These are phyloP conservation scores for Rhodotorula paludigena DNA, from an alignment of 768 basidiomycete species.

Conservation along the genomic window DNA sequence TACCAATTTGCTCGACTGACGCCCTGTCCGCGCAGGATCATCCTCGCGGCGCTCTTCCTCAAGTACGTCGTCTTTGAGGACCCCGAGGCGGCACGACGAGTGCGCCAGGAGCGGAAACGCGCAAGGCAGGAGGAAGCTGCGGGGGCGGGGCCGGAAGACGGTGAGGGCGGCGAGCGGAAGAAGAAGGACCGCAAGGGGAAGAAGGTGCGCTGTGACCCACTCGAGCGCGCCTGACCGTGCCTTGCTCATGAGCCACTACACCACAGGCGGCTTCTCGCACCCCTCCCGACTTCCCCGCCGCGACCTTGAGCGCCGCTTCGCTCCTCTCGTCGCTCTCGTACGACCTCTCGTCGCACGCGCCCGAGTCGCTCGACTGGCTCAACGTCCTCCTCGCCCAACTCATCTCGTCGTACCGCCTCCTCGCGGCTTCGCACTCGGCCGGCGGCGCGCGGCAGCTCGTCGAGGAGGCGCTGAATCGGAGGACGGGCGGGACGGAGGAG, in stretches of 20 bases:
- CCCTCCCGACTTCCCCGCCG: background rate
- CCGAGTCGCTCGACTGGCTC: conserved; percentile 86
- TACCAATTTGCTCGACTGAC: background rate
- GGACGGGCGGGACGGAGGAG: conserved; percentile 9
- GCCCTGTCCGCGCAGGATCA: conserved; percentile 21
- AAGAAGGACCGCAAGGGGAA: conserved; percentile 3
- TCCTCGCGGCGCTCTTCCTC: conserved; percentile 59
- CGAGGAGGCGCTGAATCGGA: conserved; percentile 49
- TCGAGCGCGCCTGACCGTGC: background rate
- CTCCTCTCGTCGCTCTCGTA: conserved; percentile 48
- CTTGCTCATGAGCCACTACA: background rate
- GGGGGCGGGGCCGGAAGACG: background rate
- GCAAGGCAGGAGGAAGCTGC: background rate
- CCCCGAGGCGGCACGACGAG: conserved; percentile 21
- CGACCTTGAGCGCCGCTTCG: background rate
- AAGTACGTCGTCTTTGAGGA: conserved; percentile 93
- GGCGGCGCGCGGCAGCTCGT: conserved; percentile 48
- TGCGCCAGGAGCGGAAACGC: conserved; percentile 3
- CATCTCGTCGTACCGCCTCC: conserved; percentile 33
- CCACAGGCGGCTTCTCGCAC: background rate
- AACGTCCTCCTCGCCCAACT: conserved; percentile 77
- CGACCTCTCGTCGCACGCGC: conserved; percentile 49
- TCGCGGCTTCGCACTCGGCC: conserved; percentile 17
- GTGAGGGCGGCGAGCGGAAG: background rate
- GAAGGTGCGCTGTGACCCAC: background rate